Conservation (phyloP, 352 stramenopile genomes). For the Phytopythium boreale region DNA sequence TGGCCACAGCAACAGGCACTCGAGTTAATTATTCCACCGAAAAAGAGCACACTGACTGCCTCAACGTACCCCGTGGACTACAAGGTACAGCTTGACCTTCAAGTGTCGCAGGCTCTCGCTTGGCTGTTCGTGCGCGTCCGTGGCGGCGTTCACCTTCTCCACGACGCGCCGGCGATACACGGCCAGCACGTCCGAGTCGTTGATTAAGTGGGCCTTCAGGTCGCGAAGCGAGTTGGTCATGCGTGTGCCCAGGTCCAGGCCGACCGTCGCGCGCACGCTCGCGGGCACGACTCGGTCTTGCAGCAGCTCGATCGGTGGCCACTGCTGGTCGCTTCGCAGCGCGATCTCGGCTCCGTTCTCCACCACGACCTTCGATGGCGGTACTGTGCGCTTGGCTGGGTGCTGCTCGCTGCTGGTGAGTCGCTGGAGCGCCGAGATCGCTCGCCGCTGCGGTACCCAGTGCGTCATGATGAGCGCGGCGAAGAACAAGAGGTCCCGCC, state of each 20-base stretch:
- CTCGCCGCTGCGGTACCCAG: constrained; percentile 64
- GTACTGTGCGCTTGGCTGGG: not conserved
- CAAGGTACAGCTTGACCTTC: constrained; percentile 52
- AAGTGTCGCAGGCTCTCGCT: constrained; percentile 15
- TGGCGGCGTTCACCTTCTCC: constrained; percentile 18
- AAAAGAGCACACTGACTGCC: not conserved
- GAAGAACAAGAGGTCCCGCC: constrained; percentile 70
- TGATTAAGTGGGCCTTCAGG: constrained; percentile 74
- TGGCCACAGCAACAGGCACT: constrained; percentile 4
- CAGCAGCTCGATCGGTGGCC: constrained; percentile 48
- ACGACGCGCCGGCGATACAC: constrained; percentile 49
- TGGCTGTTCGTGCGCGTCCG: not conserved
- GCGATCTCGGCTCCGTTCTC: constrained; percentile 55
- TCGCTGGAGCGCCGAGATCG: constrained; percentile 26
- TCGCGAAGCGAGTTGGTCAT: constrained; percentile 70
- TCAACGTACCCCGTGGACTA: constrained; percentile 46
- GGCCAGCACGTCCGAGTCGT: constrained; percentile 58
- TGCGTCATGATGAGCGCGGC: constrained; percentile 70
- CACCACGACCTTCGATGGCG: constrained; percentile 18
- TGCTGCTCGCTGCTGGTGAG: not conserved
- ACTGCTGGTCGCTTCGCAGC: constrained; percentile 28
- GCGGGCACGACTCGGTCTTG: constrained; percentile 51
- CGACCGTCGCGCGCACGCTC: constrained; percentile 52
- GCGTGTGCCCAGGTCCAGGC: constrained; percentile 55
- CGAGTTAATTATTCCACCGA: not conserved